Evolutionary conservation across 2,329 filamentous ascomycete genomes (phyloP).

Genomic region (Cucurbitaria berberidis): DNA sequence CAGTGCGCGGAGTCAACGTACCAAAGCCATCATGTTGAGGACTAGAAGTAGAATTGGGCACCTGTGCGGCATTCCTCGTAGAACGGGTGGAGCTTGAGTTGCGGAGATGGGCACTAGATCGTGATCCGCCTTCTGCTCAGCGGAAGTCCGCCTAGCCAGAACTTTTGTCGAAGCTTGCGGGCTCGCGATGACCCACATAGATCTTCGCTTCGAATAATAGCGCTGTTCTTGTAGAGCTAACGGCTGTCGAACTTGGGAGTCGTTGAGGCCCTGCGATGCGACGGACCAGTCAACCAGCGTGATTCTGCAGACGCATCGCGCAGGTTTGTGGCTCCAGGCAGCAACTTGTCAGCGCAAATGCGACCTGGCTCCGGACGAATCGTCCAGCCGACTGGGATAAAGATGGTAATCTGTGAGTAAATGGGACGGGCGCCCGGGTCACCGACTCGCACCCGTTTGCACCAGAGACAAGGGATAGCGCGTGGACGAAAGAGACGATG

Average conservation of each 20-base stretch:
- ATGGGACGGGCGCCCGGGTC: neutral
- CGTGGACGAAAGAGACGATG: conserved; percentile 4
- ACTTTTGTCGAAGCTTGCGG: conserved; percentile 1
- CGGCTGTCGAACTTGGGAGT: neutral
- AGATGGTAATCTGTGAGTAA: neutral
- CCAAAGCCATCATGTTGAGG: neutral
- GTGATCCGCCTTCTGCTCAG: neutral
- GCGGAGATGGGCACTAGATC: too few relatives aligned
- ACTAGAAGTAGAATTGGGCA: neutral
- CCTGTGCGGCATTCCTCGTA: too few relatives aligned
- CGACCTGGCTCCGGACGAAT: conserved; percentile 9
- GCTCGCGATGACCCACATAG: conserved; percentile 3
- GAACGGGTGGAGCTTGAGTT: too few relatives aligned
- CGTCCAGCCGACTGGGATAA: conserved; percentile 1
- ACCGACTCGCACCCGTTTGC: conserved; percentile 4
- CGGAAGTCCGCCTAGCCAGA: neutral
- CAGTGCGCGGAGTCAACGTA: neutral
- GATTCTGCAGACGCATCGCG: conserved; percentile 9
- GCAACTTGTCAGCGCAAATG: neutral
- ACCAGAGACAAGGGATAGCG: conserved; percentile 8
- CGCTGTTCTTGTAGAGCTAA: too few relatives aligned
- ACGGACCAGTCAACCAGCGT: neutral
- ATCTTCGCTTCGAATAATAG: neutral
- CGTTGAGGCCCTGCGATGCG: neutral
- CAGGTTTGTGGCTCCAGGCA: conserved; percentile 18